Evolutionary conservation across 139 green algal species (phyloP).

Genomic region (Chlamydomonas sp.): DNA sequence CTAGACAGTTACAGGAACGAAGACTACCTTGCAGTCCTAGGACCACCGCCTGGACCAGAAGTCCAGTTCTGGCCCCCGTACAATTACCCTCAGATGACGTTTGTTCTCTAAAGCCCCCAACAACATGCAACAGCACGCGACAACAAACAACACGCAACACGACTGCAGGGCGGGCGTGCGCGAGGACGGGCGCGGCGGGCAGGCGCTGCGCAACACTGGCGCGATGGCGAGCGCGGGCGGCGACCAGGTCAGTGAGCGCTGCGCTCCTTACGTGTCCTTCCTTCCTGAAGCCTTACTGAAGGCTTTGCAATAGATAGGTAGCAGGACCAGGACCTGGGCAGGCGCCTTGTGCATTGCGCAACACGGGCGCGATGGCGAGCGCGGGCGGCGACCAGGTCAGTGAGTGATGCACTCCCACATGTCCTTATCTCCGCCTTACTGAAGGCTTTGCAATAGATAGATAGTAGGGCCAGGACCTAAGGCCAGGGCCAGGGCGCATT

Average conservation of each 20-base stretch:
- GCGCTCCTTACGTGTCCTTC: too few species aligned
- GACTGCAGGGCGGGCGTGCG: not conserved
- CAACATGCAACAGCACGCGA: not conserved
- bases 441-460: too few species aligned
- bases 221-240: not conserved
- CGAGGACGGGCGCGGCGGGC: not conserved
- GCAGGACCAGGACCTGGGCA: not conserved
- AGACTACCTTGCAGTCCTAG: not conserved
- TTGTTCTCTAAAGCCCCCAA: not conserved
- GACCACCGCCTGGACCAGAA: not conserved
- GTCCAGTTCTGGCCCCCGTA: not conserved
- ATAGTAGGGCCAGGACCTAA: not conserved
- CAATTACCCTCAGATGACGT: not conserved
- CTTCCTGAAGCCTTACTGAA: too few species aligned
- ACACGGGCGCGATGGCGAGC: too few species aligned
- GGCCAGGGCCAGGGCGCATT: too few species aligned
- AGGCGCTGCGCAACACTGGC: conserved; percentile 2
- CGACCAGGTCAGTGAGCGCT: too few species aligned
- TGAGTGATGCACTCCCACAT: too few species aligned
- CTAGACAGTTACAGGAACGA: not conserved
- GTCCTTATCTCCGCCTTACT: too few species aligned
- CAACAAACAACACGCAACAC: not conserved
- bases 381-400: not conserved
- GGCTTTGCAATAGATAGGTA: not conserved
- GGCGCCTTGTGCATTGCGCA: too few species aligned